Evolutionary conservation across 148 eudicot genomes (phyloP), one percentile per base, ranked within the genome.

Genomic region (Drosera capensis): DNA sequence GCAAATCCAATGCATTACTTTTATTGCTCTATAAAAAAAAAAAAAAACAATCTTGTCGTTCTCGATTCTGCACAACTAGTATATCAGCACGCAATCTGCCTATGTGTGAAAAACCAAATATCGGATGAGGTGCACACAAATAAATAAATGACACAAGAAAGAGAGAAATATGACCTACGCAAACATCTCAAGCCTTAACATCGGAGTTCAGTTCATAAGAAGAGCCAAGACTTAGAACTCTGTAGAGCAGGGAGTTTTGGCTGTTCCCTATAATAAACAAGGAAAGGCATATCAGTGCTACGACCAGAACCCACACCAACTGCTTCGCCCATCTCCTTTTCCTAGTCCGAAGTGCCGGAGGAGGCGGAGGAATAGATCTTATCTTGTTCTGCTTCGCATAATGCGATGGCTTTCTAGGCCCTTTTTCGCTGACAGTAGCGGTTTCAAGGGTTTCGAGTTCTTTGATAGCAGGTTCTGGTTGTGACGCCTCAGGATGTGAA

Each of bases 281-380:
- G 30, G 54, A 64, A 24, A 77, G 23, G 49, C 77, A 63, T 49
- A 57, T 23, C 39, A 68, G 12, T 24, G 52, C 52, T 1, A 68
- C 11, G 14, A 65, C 40, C 15, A 54, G 44, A 21, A 72, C 65
- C 70, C 82, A 74, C 71, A 76, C 56, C 72, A 71, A 87, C 43
- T 74, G 81, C 43, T 65, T 75, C 51, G 59, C 53, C 54, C 67
- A 70, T 56, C 64, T 78, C 72, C 61, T 80, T 40, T 73, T 66
- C 51, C 65, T 68, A 71, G 71, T 90, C 40, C 93, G 87, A 38
- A 84, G 77, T 20, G 80, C 79, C n/a, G 99, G 82, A 25, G 94
- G 78, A 23, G 80, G 79, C 8, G 99, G 93, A 41, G 85, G 77
- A 40, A 78, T 51, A 7, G 95, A 57, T 59, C 76, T 78, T 1